Evolutionary conservation across 495 filamentous ascomycete genomes (phyloP), one percentile per base, ranked within the genome.

Genomic region (Aspergillus olivimuriae): DNA sequence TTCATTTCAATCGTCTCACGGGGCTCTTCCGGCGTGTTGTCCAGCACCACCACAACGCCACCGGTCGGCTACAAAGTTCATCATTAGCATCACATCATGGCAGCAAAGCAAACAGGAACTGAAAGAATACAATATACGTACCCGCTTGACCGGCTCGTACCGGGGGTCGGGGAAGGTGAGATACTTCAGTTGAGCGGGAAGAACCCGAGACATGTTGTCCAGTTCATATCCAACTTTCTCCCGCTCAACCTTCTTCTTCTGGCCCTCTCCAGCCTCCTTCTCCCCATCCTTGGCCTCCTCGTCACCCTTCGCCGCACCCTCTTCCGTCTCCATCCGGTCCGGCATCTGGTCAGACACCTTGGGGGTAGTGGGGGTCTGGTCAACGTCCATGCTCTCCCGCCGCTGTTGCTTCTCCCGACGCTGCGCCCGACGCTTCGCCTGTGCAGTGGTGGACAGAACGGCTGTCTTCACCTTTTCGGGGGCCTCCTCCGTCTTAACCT

Each of bases 171-270:
- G 70, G 75, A 97, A 95, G 58, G 78, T 94, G 58, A 97, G 89
- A 60, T 87, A 96, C 66, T 91, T 95, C 55, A 95, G 76, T 70
- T 99, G 94, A 42, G 80, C 83, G 1, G 91, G 94, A 16, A 99
- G 76, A 22, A 97, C 90, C 43, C 94, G 75, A 23, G 86, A 90
- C 89, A 99, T 89, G 71, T 99, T 99, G 57, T 94, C 87, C 42
- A 97, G 70, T 48, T 94, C 88, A 58, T 92, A 97, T 37, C 94
- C 92, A 35, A 94, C 80, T 75, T 94, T 95, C 66, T 98, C 92
- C 68, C 92, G 94, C 68, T 97, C 94, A 6, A 74, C 71, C 73
- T 87, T 94, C 78, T 91, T 95, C 72, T 81, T 85, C 47, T 70
- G 62, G 11, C 62, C 57, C 40, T 78, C 78, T 0, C 58, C 63